Evolutionary conservation across 73 alveolate species (phyloP).

Genomic region (Blepharisma japonicum): DNA sequence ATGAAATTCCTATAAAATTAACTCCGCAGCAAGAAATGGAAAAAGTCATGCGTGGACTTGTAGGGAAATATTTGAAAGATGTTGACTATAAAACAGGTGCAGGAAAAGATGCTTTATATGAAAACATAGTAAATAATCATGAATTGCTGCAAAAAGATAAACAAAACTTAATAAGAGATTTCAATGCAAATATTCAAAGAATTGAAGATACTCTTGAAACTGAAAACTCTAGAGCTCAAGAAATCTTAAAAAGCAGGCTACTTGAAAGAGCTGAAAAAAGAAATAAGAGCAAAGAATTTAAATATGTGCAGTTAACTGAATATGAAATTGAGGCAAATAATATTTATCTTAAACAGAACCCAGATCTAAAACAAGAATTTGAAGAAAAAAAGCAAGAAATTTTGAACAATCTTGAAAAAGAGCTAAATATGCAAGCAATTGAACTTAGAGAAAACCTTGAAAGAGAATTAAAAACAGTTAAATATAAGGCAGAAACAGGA

Average conservation of each 20-base stretch:
- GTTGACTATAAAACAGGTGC: neutral
- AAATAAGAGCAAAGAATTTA: neutral
- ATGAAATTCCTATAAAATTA: neutral
- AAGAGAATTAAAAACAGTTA: neutral
- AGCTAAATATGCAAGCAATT: constrained; percentile 10
- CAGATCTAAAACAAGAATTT: neutral
- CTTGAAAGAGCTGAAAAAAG: constrained; percentile 14
- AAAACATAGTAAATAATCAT: neutral
- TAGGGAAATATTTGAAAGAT: neutral
- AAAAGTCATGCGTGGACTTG: neutral
- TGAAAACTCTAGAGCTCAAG: neutral
- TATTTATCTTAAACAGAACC: constrained; percentile 9
- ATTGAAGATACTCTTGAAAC: neutral
- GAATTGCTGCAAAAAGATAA: neutral
- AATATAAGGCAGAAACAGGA: neutral
- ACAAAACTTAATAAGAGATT: neutral
- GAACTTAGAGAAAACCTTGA: constrained; percentile 1
- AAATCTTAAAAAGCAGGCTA: neutral
- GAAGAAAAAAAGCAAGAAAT: neutral
- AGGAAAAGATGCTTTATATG: neutral
- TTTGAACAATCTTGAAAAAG: neutral
- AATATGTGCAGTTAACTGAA: constrained; percentile 10
- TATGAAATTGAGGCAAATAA: constrained; percentile 27
- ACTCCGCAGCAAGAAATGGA: constrained; percentile 21
- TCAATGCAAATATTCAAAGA: neutral